These are phyloP conservation scores for Fonsecaea nubica DNA, from an alignment of 2,329 filamentous ascomycete species.

Conservation along the genomic window DNA sequence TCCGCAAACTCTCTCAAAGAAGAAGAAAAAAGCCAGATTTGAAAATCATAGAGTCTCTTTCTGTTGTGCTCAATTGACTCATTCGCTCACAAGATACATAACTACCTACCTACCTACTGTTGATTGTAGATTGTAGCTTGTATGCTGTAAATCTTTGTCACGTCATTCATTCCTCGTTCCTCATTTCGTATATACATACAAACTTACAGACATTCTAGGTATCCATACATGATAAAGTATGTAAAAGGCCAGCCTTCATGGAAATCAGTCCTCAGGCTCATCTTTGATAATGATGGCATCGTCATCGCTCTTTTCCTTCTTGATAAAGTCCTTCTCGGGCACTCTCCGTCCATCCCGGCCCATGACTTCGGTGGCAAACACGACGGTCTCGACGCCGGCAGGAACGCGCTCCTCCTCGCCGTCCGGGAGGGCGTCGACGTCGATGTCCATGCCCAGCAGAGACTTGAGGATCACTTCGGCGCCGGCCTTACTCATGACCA, in stretches of 20 bases:
- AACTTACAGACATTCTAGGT: no score
- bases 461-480: conserved; percentile 80
- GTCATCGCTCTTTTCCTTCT: conserved; percentile 38
- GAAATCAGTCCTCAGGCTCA: conserved; percentile 35
- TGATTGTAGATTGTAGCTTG: no score
- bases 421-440: conserved; percentile 84
- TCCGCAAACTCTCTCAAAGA: no score
- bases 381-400: conserved; percentile 80
- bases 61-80: no score
- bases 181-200: no score
- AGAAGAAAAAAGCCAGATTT: no score
- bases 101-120: no score
- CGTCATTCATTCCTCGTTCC: no score
- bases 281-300: conserved; percentile 41
- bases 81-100: no score
- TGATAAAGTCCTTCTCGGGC: conserved; percentile 40
- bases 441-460: conserved; percentile 76
- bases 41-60: no score
- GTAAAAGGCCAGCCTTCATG: no score
- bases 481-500: conserved; percentile 92
- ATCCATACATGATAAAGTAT: neutral
- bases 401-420: conserved; percentile 73
- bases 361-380: conserved; percentile 71
- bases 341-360: conserved; percentile 42
- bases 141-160: no score